Conservation (phyloP, 345 rosid genomes). For the Eucalyptus tenuipes region DNA sequence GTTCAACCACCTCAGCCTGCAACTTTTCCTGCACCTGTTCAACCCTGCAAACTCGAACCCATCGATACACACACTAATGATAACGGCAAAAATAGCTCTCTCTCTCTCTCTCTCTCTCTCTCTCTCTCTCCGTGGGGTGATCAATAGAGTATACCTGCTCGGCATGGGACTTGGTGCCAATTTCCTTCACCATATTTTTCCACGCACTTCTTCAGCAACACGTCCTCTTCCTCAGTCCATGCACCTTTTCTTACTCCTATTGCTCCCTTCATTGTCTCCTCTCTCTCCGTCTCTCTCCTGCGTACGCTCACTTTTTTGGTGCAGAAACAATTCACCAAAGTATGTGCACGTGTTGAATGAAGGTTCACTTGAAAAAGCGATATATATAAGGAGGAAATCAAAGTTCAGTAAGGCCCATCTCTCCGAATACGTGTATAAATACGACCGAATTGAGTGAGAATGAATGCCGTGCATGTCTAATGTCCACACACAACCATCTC, state of each 20-base stretch:
- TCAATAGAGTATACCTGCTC: slow-evolving; percentile 8
- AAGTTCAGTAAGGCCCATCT: background rate
- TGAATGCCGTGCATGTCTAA: background rate
- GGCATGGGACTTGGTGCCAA: slow-evolving; percentile 23
- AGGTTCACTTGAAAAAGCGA: background rate
- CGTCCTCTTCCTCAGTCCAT: slow-evolving; percentile 35
- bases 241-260: slow-evolving; percentile 13
- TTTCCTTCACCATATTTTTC: slow-evolving; percentile 18
- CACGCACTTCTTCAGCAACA: slow-evolving; percentile 18
- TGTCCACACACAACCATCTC: background rate
- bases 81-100: background rate
- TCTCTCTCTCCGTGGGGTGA: background rate
- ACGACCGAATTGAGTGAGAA: background rate
- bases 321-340: background rate
- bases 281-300: background rate
- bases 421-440: background rate
- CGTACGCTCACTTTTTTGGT: background rate
- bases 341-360: background rate
- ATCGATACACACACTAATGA: background rate
- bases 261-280: background rate
- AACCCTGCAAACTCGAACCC: slow-evolving; percentile 14
- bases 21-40: slow-evolving; percentile 53
- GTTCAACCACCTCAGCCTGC: slow-evolving; percentile 57
- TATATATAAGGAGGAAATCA: background rate
- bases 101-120: background rate